These are phyloP conservation scores for Castanospermum australe DNA, from an alignment of 306 rosid species.

Conservation along the genomic window DNA sequence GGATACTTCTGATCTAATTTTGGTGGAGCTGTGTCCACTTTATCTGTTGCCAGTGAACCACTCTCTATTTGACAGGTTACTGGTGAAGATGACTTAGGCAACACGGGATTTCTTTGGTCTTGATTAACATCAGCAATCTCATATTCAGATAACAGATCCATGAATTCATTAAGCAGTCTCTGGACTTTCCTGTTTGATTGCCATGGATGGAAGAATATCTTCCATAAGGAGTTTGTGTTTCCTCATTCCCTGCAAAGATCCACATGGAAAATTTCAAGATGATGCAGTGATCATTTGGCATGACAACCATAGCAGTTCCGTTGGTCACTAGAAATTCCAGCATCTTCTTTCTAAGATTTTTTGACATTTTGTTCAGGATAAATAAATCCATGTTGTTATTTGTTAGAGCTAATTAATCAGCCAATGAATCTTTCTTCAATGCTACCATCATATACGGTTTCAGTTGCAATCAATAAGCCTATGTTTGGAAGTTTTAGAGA, in stretches of 20 bases:
- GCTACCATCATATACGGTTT: background rate
- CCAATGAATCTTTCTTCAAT: background rate
- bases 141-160: constrained; percentile 86
- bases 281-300: background rate
- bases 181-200: constrained; percentile 94
- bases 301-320: background rate
- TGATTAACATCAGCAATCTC: constrained; percentile 47
- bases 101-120: constrained; percentile 36
- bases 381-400: background rate
- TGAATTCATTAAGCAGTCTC: constrained; percentile 90
- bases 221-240: constrained; percentile 90
- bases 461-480: background rate
- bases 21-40: constrained; percentile 19
- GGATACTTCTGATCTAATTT: constrained; percentile 29
- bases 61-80: constrained; percentile 30
- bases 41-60: constrained; percentile 15
- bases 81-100: constrained; percentile 31
- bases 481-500: no score
- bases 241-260: constrained; percentile 74
- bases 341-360: background rate
- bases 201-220: constrained; percentile 97
- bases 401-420: background rate
- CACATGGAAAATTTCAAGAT: constrained; percentile 24
- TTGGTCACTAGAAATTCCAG: background rate
- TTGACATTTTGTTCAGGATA: background rate